Base-by-base conservation (phyloP, 139 green algal genomes). In the Protoeuglena noctilucae region DNA sequence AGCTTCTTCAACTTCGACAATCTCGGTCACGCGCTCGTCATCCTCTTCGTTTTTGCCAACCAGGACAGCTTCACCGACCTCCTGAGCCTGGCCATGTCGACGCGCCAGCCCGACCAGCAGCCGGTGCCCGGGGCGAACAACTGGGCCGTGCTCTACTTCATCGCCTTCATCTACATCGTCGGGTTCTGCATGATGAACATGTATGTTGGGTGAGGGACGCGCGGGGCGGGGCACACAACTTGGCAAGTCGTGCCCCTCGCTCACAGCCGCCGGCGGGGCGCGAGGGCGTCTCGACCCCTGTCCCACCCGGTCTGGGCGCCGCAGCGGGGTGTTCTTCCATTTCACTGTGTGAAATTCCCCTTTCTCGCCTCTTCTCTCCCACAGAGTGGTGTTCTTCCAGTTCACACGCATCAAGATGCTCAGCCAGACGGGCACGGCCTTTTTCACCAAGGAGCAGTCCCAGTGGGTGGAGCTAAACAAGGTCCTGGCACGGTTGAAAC, bases 341-440 rank as follows among this genome's bases (percentile, higher is more conserved):
- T n/a, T n/a, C n/a, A n/a, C n/a, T n/a, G n/a, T n/a, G n/a, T n/a
- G n/a, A n/a, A n/a, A n/a, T n/a, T n/a, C n/a, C n/a, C n/a, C n/a
- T n/a, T n/a, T n/a, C n/a, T n/a, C n/a, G n/a, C n/a, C n/a, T n/a
- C n/a, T n/a, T n/a, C n/a, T n/a, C n/a, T n/a, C n/a, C n/a, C n/a
- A n/a, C n/a, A n/a, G 80, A 6, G 82, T 92, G 31, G 80, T 92
- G 49, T 88, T 89, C 66, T 79, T 62, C 40, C 80, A 92, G 75
- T 92, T 87, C 66, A 71, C 60, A 48, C 67, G 73, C 29, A 86
- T 92, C 62, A 66, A 75, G 30, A 59, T 78, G 54, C 59, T 81
- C 39, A 73, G 58, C 50, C 62, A 79, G 41, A 81, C 79, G 14
- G 77, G 75, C 46, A 75, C 62, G 40, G 72, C 77, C 5, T 83